Conservation (phyloP, 768 basidiomycete genomes). For the Kwoniella sp. region DNA sequence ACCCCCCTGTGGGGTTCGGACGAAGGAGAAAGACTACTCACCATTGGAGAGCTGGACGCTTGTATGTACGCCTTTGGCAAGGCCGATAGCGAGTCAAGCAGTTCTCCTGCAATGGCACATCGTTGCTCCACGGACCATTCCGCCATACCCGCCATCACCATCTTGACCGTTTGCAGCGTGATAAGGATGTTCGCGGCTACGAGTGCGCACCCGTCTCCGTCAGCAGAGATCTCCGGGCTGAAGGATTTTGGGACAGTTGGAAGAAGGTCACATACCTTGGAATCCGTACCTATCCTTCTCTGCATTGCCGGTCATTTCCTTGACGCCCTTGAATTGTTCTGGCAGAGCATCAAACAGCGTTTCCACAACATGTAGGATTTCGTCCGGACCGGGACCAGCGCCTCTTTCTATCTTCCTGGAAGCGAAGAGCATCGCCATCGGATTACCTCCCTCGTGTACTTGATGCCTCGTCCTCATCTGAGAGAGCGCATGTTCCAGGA, state of each 20-base stretch:
- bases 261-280: constrained; percentile 35
- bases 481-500: constrained; percentile 42
- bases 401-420: not conserved
- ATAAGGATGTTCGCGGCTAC: constrained; percentile 45
- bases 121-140: constrained; percentile 37
- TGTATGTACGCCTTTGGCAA: constrained; percentile 45
- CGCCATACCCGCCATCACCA: constrained; percentile 43
- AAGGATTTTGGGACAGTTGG: not conserved
- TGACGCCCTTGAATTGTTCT: constrained; percentile 27
- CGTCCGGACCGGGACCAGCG: constrained; percentile 17
- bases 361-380: constrained; percentile 28
- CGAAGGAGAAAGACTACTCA: constrained; percentile 12
- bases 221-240: no score
- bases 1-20: not conserved
- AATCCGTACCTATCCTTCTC: constrained; percentile 40
- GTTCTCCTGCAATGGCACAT: constrained; percentile 48
- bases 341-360: constrained; percentile 36
- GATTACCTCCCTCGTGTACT: constrained; percentile 9
- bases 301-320: constrained; percentile 33
- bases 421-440: constrained; percentile 17
- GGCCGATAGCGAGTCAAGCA: constrained; percentile 41
- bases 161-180: constrained; percentile 45
- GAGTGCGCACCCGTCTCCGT: not conserved
- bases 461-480: constrained; percentile 20
- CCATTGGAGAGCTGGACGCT: constrained; percentile 36